A percentile compares a stretch with the other conserved stretches of the same genome.
phyloP scores from a whole-genome alignment of 805 yeast genomes.

The Kodamaea neixiangensis region DNA sequence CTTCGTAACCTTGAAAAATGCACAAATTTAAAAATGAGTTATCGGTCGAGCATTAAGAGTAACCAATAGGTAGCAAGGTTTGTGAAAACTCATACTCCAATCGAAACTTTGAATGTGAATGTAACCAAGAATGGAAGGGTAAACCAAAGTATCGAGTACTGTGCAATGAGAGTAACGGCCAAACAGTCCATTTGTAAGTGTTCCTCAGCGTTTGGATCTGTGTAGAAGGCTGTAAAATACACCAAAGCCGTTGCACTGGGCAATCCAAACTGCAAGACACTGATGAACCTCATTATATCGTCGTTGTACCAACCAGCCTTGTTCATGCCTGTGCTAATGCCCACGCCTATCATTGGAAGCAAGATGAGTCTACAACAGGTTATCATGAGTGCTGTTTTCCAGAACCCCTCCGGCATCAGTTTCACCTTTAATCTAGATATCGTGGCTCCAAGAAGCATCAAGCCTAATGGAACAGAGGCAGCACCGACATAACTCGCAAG shows the following conservation, averaged over 20 bases:
- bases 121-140: constrained; percentile 76
- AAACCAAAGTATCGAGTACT: constrained; percentile 66
- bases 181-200: constrained; percentile 81
- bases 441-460: constrained; percentile 82
- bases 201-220: constrained; percentile 58
- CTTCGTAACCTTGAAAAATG: too few species aligned
- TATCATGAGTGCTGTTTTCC: constrained; percentile 63
- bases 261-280: constrained; percentile 71
- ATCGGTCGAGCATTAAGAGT: too few species aligned
- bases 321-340: constrained; percentile 56
- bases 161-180: constrained; percentile 72
- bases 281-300: constrained; percentile 65
- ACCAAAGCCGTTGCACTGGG: constrained; percentile 90
- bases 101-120: constrained; percentile 58
- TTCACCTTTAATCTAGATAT: constrained; percentile 70
- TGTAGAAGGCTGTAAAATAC: constrained; percentile 84
- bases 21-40: too few species aligned
- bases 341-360: constrained; percentile 77
- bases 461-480: constrained; percentile 87
- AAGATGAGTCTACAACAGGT: constrained; percentile 60
- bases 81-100: constrained; percentile 41
- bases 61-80: too few species aligned
- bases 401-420: constrained; percentile 66
- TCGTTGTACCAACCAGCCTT: constrained; percentile 68
- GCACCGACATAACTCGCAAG: constrained; percentile 76